Conservation (phyloP, 768 basidiomycete genomes). For the Lactifluus volemus region DNA sequence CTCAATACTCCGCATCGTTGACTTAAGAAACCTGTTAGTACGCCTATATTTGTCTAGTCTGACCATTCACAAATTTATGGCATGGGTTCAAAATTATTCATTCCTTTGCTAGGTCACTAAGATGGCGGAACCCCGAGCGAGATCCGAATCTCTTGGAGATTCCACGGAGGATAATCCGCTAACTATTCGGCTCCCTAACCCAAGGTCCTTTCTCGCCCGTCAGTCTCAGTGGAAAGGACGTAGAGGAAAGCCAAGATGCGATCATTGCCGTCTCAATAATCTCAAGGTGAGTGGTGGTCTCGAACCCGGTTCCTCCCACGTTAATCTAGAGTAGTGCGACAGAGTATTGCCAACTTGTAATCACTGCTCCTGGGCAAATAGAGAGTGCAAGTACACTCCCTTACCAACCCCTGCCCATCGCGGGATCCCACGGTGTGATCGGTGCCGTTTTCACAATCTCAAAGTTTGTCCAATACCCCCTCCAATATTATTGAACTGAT, state of each 20-base stretch:
- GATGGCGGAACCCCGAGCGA: constrained; percentile 21
- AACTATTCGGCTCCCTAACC: constrained; percentile 59
- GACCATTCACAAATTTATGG: background rate
- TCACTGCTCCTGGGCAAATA: constrained; percentile 56
- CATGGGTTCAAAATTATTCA: background rate
- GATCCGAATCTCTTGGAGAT: constrained; percentile 27
- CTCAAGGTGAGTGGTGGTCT: constrained; percentile 44
- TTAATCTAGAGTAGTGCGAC: constrained; percentile 44
- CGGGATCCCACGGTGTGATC: constrained; percentile 66
- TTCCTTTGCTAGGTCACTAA: background rate
- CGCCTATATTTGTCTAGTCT: background rate
- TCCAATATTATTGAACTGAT: constrained; percentile 3
- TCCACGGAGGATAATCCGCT: constrained; percentile 33
- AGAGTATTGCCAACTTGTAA: constrained; percentile 63
- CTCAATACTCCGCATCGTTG: background rate
- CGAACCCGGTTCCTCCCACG: constrained; percentile 1
- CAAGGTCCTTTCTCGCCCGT: constrained; percentile 56
- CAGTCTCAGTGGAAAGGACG: constrained; percentile 70
- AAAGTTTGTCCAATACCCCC: constrained; percentile 38
- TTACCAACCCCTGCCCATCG: constrained; percentile 68
- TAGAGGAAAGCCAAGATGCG: constrained; percentile 66
- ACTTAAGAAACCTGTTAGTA: constrained; percentile 9
- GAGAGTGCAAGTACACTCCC: constrained; percentile 65
- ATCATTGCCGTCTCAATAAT: constrained; percentile 64
- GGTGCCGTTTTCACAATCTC: constrained; percentile 56